These are phyloP conservation scores for Candida hispaniensis DNA, from an alignment of 805 yeast species.

Conservation along the genomic window DNA sequence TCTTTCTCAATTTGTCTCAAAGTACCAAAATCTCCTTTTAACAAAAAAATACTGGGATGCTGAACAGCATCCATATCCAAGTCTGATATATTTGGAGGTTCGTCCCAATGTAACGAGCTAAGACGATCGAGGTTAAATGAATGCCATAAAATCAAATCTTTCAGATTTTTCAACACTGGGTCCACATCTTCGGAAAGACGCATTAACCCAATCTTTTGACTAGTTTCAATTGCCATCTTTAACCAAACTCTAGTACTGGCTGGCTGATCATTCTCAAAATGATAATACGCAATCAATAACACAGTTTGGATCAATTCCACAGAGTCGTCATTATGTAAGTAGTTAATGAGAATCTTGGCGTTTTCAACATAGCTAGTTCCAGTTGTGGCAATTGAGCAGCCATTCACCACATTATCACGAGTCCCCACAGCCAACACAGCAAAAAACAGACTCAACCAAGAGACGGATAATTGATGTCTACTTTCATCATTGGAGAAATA, in stretches of 20 bases:
- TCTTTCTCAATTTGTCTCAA: conserved; percentile 9
- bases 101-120: conserved; percentile 1
- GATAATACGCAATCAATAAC: conserved; percentile 21
- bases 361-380: conserved; percentile 13
- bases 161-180: conserved; percentile 5
- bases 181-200: conserved; percentile 8
- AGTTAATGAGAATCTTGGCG: conserved; percentile 16
- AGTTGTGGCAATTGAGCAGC: conserved; percentile 13
- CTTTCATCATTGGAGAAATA: conserved; percentile 16
- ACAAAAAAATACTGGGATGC: conserved; percentile 2
- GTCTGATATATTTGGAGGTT: conserved; percentile 6
- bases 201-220: conserved; percentile 7
- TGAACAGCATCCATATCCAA: conserved; percentile 4
- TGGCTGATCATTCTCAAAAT: conserved; percentile 20
- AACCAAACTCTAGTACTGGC: conserved; percentile 23
- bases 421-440: conserved; percentile 24
- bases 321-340: conserved; percentile 18
- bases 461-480: conserved; percentile 13
- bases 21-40: conserved; percentile 5
- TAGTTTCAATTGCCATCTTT: conserved; percentile 19
- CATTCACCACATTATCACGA: conserved; percentile 19
- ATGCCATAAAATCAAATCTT: conserved; percentile 6
- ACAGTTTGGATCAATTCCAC: conserved; percentile 19
- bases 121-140: conserved; percentile 5
- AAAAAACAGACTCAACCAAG: conserved; percentile 21